These are phyloP conservation scores for Pleurotus djamor DNA, from an alignment of 768 basidiomycete species.

Conservation along the genomic window DNA sequence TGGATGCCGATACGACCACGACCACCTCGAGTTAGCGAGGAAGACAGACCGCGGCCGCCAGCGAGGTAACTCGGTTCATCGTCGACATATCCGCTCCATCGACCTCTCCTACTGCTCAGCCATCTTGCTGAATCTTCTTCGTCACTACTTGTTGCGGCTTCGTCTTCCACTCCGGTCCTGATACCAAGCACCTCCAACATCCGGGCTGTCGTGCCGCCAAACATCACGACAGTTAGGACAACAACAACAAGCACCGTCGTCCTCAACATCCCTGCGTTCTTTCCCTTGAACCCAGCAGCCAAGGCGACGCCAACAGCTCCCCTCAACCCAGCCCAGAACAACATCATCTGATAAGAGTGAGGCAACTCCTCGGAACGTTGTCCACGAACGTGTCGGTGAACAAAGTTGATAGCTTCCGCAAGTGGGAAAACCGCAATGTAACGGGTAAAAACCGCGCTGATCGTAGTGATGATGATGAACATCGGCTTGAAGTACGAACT, in stretches of 20 bases:
- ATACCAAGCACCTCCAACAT: constrained; percentile 99
- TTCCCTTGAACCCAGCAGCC: constrained; percentile 94
- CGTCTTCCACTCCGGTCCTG: constrained; percentile 92
- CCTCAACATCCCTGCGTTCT: constrained; percentile 85
- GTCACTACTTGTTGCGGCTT: constrained; percentile 58
- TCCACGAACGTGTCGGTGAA: constrained; percentile 80
- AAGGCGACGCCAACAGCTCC: constrained; percentile 98
- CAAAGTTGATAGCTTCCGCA: constrained; percentile 91
- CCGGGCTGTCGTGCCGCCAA: constrained; percentile 94
- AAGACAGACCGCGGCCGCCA: constrained; percentile 16
- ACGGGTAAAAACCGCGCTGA: constrained; percentile 92
- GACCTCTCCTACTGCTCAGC: constrained; percentile 25
- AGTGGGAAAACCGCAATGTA: constrained; percentile 96
- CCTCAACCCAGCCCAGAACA: constrained; percentile 97
- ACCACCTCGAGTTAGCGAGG: constrained; percentile 17
- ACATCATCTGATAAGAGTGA: constrained; percentile 99
- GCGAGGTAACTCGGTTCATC: constrained; percentile 39
- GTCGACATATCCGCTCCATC: constrained; percentile 43
- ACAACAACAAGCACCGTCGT: constrained; percentile 96
- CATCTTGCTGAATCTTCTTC: constrained; percentile 47
- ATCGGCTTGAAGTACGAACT: constrained; percentile 91
- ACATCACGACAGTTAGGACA: constrained; percentile 89
- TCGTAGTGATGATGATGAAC: constrained; percentile 89
- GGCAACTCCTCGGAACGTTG: constrained; percentile 90
- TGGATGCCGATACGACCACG: constrained; percentile 52